Percentiles rank a stretch among this genome's conserved stretches.
These are phyloP conservation scores for Gonapodya prolifera DNA, from an alignment of 192 early-diverging fungal species.

Conservation along the genomic window DNA sequence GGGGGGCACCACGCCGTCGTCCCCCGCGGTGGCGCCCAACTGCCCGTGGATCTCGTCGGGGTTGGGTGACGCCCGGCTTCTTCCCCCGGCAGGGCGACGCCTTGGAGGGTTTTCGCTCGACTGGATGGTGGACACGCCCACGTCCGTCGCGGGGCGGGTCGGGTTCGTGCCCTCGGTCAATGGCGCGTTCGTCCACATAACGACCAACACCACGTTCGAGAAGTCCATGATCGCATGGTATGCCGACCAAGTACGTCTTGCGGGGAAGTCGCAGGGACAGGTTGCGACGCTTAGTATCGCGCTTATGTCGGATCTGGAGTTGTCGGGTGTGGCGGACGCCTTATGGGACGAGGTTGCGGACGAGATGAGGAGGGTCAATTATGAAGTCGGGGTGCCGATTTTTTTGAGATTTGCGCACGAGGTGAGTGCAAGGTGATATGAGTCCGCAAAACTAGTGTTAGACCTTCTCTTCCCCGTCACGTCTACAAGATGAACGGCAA, in stretches of 20 bases:
- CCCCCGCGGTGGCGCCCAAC: background rate
- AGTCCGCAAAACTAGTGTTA: background rate
- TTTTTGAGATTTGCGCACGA: constrained; percentile 12
- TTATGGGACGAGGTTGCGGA: background rate
- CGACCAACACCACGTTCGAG: background rate
- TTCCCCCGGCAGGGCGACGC: background rate
- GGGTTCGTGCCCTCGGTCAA: background rate
- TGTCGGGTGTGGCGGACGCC: background rate
- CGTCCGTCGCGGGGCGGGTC: background rate
- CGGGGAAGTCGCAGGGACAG: background rate
- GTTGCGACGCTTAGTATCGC: background rate
- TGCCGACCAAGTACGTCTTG: too few species aligned
- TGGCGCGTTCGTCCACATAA: background rate
- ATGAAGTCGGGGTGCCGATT: background rate
- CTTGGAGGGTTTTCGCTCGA: background rate
- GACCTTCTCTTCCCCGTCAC: background rate
- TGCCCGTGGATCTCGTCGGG: background rate
- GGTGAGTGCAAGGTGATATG: background rate
- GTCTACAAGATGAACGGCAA: constrained; percentile 10
- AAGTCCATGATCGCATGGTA: background rate
- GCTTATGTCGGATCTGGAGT: background rate
- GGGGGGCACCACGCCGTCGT: background rate
- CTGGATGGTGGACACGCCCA: background rate
- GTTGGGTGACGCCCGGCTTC: background rate
- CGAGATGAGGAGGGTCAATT: background rate